Percentiles rank a stretch among this genome's conserved stretches.
These are phyloP conservation scores for Penicillium robsamsonii DNA, from an alignment of 495 filamentous ascomycete genomes.

Conservation along the genomic window DNA sequence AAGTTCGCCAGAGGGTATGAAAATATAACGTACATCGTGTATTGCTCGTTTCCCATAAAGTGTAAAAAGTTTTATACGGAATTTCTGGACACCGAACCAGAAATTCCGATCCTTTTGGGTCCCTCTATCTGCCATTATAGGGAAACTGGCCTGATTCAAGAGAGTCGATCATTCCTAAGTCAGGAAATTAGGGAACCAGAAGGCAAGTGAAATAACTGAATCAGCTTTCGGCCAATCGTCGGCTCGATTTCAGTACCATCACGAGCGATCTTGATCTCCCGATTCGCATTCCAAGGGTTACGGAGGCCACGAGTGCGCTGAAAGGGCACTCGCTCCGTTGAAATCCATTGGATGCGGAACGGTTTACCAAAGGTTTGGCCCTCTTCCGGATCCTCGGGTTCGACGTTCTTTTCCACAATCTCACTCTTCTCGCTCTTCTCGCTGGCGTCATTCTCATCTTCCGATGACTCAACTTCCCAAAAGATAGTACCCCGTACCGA, in stretches of 20 bases:
- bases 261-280: constrained; percentile 94
- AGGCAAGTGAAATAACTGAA: constrained; percentile 68
- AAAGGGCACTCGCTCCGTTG: constrained; percentile 82
- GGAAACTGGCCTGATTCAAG: no score
- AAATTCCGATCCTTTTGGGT: not conserved
- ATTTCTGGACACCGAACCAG: no score
- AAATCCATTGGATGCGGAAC: constrained; percentile 90
- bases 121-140: not conserved
- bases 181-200: not conserved
- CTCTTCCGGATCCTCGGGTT: constrained; percentile 42
- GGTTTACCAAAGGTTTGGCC: constrained; percentile 81
- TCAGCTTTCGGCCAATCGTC: constrained; percentile 69
- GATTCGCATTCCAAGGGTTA: constrained; percentile 95
- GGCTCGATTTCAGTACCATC: constrained; percentile 95
- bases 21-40: constrained; percentile 25
- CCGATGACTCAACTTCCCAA: constrained; percentile 80
- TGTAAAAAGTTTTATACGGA: constrained; percentile 5
- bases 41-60: constrained; percentile 31
- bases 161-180: not conserved
- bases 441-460: constrained; percentile 39
- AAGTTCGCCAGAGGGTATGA: not conserved
- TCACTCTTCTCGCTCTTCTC: constrained; percentile 27
- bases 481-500: constrained; percentile 91
- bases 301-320: constrained; percentile 84
- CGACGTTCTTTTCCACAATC: constrained; percentile 27